phyloP scores from a whole-genome alignment of 352 stramenopile species.

The Phytophthora pluvialis region DNA sequence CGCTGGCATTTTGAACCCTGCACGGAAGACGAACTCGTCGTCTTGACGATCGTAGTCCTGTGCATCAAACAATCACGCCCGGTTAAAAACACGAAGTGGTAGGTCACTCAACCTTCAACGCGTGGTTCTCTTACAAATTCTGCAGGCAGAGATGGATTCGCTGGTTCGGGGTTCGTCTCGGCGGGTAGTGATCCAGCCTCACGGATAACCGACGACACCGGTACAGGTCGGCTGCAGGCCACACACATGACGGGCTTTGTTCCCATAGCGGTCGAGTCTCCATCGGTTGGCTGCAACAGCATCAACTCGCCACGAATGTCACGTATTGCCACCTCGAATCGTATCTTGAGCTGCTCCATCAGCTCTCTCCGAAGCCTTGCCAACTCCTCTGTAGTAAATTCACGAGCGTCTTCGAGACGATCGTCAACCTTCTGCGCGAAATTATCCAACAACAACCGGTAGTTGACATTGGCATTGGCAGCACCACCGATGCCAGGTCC shows the following conservation, averaged over 20 bases:
- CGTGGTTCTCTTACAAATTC: constrained; percentile 31
- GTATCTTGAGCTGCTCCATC: constrained; percentile 62
- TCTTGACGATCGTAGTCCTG: constrained; percentile 70
- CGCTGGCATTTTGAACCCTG: constrained; percentile 85
- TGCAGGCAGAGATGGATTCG: constrained; percentile 26
- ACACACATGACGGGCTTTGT: constrained; percentile 88
- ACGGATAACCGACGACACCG: constrained; percentile 59
- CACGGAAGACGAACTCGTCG: constrained; percentile 83
- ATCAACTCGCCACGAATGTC: constrained; percentile 74
- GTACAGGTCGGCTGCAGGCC: constrained; percentile 77
- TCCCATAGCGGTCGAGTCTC: constrained; percentile 77
- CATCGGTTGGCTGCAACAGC: constrained; percentile 50
- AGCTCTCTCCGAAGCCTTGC: constrained; percentile 68
- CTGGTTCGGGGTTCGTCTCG: constrained; percentile 39
- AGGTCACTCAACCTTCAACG: not conserved
- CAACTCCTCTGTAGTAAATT: constrained; percentile 71
- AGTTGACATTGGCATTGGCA: constrained; percentile 64
- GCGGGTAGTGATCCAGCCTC: constrained; percentile 55
- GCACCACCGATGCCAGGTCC: constrained; percentile 41
- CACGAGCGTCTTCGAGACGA: constrained; percentile 63
- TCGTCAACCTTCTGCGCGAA: constrained; percentile 80
- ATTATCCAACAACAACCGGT: constrained; percentile 70
- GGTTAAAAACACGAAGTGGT: not conserved
- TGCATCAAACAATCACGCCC: constrained; percentile 8
- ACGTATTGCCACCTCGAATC: constrained; percentile 61